Conservation (phyloP, 164 flowering plant genomes). For the Saururus chinensis region DNA sequence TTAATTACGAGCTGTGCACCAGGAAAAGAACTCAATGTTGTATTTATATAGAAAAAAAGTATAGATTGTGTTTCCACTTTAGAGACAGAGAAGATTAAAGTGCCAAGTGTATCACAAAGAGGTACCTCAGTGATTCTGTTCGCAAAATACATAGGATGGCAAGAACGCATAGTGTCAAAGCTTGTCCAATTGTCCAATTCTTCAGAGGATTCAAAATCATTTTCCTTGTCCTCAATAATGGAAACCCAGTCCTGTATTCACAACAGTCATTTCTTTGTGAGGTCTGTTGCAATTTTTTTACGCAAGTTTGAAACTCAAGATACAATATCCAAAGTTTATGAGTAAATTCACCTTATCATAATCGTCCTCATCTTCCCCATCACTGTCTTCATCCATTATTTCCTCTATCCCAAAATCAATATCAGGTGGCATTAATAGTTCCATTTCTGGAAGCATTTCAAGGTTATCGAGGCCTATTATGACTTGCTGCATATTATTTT, state of each 20-base stretch:
- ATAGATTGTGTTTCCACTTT: not conserved
- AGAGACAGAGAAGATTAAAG: not conserved
- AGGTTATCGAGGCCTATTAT: constrained; percentile 65
- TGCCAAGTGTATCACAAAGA: not conserved
- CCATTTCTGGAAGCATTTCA: constrained; percentile 72
- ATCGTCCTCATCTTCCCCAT: constrained; percentile 43
- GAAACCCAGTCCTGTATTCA: constrained; percentile 64
- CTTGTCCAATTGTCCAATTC: constrained; percentile 84
- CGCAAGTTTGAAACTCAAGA: too few species aligned
- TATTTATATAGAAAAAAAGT: too few species aligned
- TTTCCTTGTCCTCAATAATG: constrained; percentile 60
- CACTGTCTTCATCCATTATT: constrained; percentile 53
- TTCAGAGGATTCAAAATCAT: constrained; percentile 48
- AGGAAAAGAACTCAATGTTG: not conserved
- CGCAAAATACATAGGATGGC: constrained; percentile 91
- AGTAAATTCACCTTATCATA: constrained; percentile 23
- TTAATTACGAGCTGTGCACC: not conserved
- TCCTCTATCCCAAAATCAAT: constrained; percentile 65
- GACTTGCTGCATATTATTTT: constrained; percentile 58
- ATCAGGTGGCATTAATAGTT: constrained; percentile 39
- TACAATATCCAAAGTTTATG: too few species aligned
- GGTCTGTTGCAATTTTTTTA: not conserved
- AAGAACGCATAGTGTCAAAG: constrained; percentile 83
- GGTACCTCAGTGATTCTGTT: constrained; percentile 66
- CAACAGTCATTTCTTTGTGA: not conserved